Percentiles rank a stretch among this genome's conserved stretches.
Evolutionary conservation across 2,329 filamentous ascomycete species (phyloP).

Genomic region (Arachnomyces sp.): DNA sequence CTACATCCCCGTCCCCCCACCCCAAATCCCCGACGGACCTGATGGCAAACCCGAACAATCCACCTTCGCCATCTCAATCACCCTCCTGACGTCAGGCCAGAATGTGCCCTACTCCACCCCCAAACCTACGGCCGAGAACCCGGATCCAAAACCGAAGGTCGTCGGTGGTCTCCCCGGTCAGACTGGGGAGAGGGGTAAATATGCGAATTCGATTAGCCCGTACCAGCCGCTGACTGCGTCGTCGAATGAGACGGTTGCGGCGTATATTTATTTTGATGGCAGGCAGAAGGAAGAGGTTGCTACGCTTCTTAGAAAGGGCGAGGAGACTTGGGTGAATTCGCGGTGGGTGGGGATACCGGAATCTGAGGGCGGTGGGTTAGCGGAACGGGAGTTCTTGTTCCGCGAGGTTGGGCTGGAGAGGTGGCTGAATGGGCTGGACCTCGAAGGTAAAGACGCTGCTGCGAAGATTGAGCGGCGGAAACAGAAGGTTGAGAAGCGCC

Average conservation of each 20-base stretch:
- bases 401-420: constrained; percentile 91
- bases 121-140: constrained; percentile 66
- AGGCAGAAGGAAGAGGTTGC: constrained; percentile 93
- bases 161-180: constrained; percentile 62
- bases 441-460: constrained; percentile 86
- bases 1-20: constrained; percentile 91
- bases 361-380: constrained; percentile 83
- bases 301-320: constrained; percentile 79
- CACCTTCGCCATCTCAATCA: constrained; percentile 97
- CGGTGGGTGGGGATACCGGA: constrained; percentile 93
- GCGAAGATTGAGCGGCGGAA: constrained; percentile 62
- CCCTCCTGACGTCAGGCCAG: constrained; percentile 77
- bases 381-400: constrained; percentile 94
- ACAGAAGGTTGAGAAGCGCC: constrained; percentile 70
- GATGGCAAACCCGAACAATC: constrained; percentile 79
- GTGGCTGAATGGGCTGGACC: constrained; percentile 91
- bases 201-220: constrained; percentile 57
- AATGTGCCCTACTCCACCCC: constrained; percentile 89
- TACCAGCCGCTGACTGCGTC: constrained; percentile 90
- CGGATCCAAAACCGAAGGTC: constrained; percentile 70
- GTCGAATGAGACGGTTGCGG: constrained; percentile 92
- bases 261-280: constrained; percentile 98
- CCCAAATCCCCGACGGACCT: constrained; percentile 61
- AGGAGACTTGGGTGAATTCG: constrained; percentile 98
- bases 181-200: constrained; percentile 44